Evolutionary conservation across 2,329 filamentous ascomycete species (phyloP).

Genomic region (Calonectria hongkongensis): DNA sequence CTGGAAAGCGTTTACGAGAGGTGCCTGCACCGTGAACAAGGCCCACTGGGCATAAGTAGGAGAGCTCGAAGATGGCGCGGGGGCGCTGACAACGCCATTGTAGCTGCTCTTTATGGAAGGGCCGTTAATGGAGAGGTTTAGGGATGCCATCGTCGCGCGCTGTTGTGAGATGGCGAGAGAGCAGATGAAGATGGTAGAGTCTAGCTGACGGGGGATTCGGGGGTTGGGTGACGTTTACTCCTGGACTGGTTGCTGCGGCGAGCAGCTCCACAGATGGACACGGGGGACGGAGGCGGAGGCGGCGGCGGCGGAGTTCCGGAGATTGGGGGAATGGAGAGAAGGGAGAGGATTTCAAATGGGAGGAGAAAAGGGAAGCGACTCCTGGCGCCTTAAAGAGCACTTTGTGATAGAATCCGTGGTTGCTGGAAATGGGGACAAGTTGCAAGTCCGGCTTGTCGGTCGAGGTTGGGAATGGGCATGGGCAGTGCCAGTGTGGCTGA

Average conservation of each 20-base stretch:
- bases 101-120: conserved; percentile 91
- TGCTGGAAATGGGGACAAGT: conserved; percentile 45
- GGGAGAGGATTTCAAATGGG: conserved; percentile 28
- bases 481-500: conserved; percentile 53
- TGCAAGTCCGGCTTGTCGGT: conserved; percentile 44
- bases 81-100: conserved; percentile 73
- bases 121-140: conserved; percentile 87
- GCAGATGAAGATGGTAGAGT: conserved; percentile 51
- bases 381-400: conserved; percentile 39
- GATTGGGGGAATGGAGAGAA: conserved; percentile 24
- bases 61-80: conserved; percentile 75
- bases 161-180: conserved; percentile 45
- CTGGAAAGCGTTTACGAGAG: conserved; percentile 94
- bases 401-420: conserved; percentile 40
- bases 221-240: conserved; percentile 54
- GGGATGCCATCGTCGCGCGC: conserved; percentile 79
- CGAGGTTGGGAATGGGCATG: conserved; percentile 41
- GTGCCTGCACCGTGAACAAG: conserved; percentile 93
- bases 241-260: conserved; percentile 54
- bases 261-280: conserved; percentile 53
- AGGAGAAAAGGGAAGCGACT: conserved; percentile 33
- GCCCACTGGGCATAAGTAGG: conserved; percentile 95
- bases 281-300: conserved; percentile 33
- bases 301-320: conserved; percentile 38
- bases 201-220: conserved; percentile 48